phyloP scores from a whole-genome alignment of 371 early-diverging fungal species.

The Apophysomyces variabilis region DNA sequence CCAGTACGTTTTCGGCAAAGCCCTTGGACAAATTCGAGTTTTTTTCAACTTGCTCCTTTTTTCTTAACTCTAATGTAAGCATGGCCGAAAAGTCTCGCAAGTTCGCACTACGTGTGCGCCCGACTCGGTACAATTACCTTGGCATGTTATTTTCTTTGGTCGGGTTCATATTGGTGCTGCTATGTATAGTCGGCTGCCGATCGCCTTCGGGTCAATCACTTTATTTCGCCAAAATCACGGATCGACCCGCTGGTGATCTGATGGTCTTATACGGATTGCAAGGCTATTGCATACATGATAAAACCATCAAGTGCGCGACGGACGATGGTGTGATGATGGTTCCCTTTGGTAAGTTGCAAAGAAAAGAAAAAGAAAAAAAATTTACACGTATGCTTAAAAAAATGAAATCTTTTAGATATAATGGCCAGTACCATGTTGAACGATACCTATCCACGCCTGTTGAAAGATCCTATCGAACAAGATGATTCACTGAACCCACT shows the following conservation, averaged over 20 bases:
- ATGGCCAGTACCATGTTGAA: conserved; percentile 33
- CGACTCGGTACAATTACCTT: conserved; percentile 27
- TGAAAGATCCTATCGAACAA: conserved; percentile 31
- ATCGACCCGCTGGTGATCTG: conserved; percentile 22
- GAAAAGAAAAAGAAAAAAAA: background rate
- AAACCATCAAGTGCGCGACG: conserved; percentile 18
- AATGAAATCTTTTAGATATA: conserved; percentile 26
- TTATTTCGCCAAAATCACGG: conserved; percentile 41
- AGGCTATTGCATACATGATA: conserved; percentile 43
- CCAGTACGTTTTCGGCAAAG: too few species aligned
- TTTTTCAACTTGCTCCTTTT: background rate
- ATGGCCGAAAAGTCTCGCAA: conserved; percentile 21
- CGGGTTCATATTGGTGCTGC: conserved; percentile 39
- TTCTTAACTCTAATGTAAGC: conserved; percentile 4
- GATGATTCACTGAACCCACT: conserved; percentile 38
- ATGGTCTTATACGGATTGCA: conserved; percentile 41
- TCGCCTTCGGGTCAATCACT: conserved; percentile 25
- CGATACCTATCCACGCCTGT: conserved; percentile 35
- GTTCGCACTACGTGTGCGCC: conserved; percentile 24
- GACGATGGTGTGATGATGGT: conserved; percentile 41
- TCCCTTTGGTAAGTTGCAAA: conserved; percentile 41
- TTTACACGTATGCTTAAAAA: background rate
- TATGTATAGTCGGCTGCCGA: conserved; percentile 42
- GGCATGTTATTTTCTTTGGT: conserved; percentile 35
- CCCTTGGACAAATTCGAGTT: too few species aligned